Conservation (phyloP, 1,284 basidiomycete genomes). For the Leccinum fuscescens region DNA sequence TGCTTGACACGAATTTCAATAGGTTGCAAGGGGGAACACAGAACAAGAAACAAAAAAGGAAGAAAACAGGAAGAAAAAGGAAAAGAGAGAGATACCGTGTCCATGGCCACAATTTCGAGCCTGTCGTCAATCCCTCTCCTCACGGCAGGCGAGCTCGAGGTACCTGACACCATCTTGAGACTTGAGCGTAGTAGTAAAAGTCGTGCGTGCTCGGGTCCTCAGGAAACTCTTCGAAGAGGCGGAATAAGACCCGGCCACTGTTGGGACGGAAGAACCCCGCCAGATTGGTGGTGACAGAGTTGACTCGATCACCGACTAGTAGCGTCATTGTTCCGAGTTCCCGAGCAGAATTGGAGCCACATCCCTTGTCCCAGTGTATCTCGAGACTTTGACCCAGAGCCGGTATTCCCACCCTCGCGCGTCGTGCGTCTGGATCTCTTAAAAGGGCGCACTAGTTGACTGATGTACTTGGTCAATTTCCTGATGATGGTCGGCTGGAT, state of each 20-base stretch:
- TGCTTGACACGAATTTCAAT: background rate
- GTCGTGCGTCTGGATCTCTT: conserved; percentile 51
- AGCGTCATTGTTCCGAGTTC: too few species aligned
- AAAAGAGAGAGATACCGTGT: background rate
- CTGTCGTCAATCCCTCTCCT: background rate
- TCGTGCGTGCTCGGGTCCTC: background rate
- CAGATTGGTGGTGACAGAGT: too few species aligned
- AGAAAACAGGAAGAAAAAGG: background rate
- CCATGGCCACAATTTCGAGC: too few species aligned
- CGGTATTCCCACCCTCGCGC: conserved; percentile 38
- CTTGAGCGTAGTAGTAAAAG: background rate
- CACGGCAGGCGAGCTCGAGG: background rate
- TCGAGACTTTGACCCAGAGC: conserved; percentile 44
- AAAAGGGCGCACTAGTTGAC: conserved; percentile 59
- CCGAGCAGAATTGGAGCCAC: too few species aligned
- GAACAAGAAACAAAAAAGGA: background rate
- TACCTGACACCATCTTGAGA: background rate
- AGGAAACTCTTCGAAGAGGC: background rate
- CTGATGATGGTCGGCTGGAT: conserved; percentile 59
- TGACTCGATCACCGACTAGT: too few species aligned
- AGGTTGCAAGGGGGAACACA: background rate
- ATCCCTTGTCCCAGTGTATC: conserved; percentile 46
- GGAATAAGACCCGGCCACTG: background rate
- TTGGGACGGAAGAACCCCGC: background rate
- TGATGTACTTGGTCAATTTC: conserved; percentile 68